Evolutionary conservation across 148 eudicot genomes (phyloP).

Genomic region (Bassia scoparia): DNA sequence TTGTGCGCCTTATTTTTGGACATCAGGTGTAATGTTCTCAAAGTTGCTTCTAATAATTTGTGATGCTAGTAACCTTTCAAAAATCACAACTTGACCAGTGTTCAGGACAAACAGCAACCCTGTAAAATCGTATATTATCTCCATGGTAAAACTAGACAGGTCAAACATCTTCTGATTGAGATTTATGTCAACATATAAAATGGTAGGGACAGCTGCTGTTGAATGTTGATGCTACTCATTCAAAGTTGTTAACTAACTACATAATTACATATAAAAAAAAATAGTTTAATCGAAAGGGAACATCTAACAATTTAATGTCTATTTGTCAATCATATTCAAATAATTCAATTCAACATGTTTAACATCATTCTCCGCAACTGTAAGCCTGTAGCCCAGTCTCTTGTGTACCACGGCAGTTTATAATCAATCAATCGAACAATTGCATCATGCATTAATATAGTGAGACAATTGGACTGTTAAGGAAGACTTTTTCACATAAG

Average conservation of each 20-base stretch:
- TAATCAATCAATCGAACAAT: not conserved
- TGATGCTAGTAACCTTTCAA: not conserved
- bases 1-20: not conserved
- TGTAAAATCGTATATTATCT: too few species aligned
- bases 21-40: not conserved
- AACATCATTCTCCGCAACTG: not conserved
- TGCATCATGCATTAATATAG: not conserved
- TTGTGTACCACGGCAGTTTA: not conserved
- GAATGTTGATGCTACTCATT: not conserved
- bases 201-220: not conserved
- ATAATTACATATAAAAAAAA: not conserved
- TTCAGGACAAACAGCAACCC: too few species aligned
- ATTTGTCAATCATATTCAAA: not conserved
- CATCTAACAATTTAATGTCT: not conserved
- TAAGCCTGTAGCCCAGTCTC: too few species aligned
- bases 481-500: not conserved
- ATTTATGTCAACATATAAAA: not conserved
- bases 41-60: not conserved
- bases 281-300: not conserved
- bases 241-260: not conserved
- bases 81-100: not conserved
- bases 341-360: not conserved
- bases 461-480: too few species aligned
- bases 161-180: too few species aligned
- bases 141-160: too few species aligned